Conservation (phyloP, 441 rosid genomes). For the Brassica hybrid region DNA sequence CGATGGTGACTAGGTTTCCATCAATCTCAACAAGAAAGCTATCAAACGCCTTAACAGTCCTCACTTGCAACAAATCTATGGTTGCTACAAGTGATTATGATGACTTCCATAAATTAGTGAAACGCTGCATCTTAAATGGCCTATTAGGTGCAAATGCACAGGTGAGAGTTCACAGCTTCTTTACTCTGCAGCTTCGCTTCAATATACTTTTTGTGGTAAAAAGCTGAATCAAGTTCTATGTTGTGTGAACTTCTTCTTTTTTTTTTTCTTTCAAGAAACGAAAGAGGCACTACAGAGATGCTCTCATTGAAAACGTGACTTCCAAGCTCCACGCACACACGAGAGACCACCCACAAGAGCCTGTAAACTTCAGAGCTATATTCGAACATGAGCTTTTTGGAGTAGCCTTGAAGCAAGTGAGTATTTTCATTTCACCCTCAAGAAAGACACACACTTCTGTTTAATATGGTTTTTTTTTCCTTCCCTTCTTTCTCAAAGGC, state of each 20-base stretch:
- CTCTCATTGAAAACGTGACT: slow-evolving; percentile 56
- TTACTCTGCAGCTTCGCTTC: not conserved
- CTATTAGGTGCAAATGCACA: slow-evolving; percentile 75
- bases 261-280: slow-evolving; percentile 51
- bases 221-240: not conserved
- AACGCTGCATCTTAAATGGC: slow-evolving; percentile 58
- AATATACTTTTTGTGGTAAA: not conserved
- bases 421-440: slow-evolving; percentile 19
- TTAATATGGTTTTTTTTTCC: not conserved
- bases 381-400: slow-evolving; percentile 78
- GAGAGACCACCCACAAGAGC: slow-evolving; percentile 45
- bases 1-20: slow-evolving; percentile 77
- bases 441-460: not conserved
- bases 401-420: slow-evolving; percentile 69
- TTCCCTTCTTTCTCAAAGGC: slow-evolving; percentile 44
- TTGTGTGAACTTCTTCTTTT: not conserved
- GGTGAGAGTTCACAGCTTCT: slow-evolving; percentile 45
- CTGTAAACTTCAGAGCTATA: slow-evolving; percentile 72
- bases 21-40: slow-evolving; percentile 86
- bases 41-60: slow-evolving; percentile 69
- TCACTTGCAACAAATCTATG: slow-evolving; percentile 73
- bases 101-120: slow-evolving; percentile 71
- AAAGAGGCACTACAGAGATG: slow-evolving; percentile 61
- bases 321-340: slow-evolving; percentile 53
- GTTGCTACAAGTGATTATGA: slow-evolving; percentile 88